Evolutionary conservation across 2,329 filamentous ascomycete species (phyloP).

Genomic region (Colletotrichum falcatum): DNA sequence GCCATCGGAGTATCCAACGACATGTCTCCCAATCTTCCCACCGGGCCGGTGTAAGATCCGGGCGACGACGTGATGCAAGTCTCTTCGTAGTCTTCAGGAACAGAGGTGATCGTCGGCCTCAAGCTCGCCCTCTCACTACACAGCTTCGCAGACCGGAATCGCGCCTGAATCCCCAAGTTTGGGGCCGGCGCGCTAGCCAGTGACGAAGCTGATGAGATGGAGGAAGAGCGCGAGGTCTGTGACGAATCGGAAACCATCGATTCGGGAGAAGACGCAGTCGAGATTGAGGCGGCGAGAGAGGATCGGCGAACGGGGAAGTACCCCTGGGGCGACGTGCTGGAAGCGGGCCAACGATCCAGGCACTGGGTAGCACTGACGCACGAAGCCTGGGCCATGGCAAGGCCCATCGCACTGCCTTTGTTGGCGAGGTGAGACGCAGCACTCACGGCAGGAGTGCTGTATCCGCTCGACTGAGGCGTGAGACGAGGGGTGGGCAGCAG

Average conservation of each 20-base stretch:
- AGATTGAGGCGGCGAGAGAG: constrained; percentile 72
- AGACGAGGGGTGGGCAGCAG: constrained; percentile 70
- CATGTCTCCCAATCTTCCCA: constrained; percentile 64
- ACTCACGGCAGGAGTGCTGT: constrained; percentile 71
- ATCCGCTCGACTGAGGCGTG: constrained; percentile 66
- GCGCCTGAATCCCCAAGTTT: constrained; percentile 72
- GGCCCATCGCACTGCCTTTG: constrained; percentile 68
- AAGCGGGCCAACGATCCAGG: constrained; percentile 64
- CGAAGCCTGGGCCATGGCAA: constrained; percentile 69
- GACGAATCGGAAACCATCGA: constrained; percentile 75
- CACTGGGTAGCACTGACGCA: constrained; percentile 60
- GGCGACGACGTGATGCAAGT: constrained; percentile 65
- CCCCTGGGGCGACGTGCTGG: constrained; percentile 61
- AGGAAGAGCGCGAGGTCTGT: constrained; percentile 72
- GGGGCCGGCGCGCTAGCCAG: constrained; percentile 69
- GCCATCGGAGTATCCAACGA: constrained; percentile 61
- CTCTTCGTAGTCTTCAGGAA: constrained; percentile 68
- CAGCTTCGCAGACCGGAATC: constrained; percentile 71
- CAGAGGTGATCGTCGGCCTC: constrained; percentile 66
- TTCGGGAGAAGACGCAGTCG: constrained; percentile 73
- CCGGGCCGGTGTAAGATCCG: constrained; percentile 66
- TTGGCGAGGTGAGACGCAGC: constrained; percentile 62
- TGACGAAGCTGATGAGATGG: constrained; percentile 72
- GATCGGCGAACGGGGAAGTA: constrained; percentile 67
- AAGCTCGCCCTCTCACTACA: constrained; percentile 66